A percentile compares a stretch with the other conserved stretches of the same genome.
These are phyloP conservation scores for Priceomyces castillae DNA, from an alignment of 805 yeast species.

Conservation along the genomic window DNA sequence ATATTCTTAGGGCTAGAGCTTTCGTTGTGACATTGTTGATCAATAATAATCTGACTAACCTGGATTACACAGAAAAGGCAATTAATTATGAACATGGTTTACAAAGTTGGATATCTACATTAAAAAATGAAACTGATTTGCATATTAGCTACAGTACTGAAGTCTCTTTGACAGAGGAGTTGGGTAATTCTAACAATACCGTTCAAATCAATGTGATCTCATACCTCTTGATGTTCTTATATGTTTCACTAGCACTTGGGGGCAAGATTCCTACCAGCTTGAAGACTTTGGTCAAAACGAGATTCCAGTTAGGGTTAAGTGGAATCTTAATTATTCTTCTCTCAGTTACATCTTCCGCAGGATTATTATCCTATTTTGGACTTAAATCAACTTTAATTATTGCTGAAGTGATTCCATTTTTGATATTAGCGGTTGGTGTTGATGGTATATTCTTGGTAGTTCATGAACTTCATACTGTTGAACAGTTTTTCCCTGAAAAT, in stretches of 20 bases:
- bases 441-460: conserved; percentile 88
- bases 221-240: conserved; percentile 80
- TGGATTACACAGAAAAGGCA: conserved; percentile 36
- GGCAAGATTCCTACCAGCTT: conserved; percentile 48
- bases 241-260: conserved; percentile 80
- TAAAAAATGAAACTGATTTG: conserved; percentile 47
- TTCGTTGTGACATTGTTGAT: conserved; percentile 73
- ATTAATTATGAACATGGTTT: conserved; percentile 71
- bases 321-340: conserved; percentile 80
- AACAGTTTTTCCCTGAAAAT: conserved; percentile 37
- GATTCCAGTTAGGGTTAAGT: conserved; percentile 74
- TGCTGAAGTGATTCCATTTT: conserved; percentile 94
- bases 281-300: conserved; percentile 45
- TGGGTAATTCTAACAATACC: conserved; percentile 76
- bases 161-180: conserved; percentile 77
- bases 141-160: conserved; percentile 77
- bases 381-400: conserved; percentile 85
- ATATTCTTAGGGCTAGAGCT: conserved; percentile 63
- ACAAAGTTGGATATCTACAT: conserved; percentile 48
- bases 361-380: conserved; percentile 72
- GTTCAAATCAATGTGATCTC: conserved; percentile 66
- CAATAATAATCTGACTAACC: conserved; percentile 48
- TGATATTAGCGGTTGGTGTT: conserved; percentile 92
- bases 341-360: conserved; percentile 81
- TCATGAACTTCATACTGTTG: conserved; percentile 66